Evolutionary conservation across 106 monocot species (phyloP).

Genomic region (Dioscorea dumetorum): DNA sequence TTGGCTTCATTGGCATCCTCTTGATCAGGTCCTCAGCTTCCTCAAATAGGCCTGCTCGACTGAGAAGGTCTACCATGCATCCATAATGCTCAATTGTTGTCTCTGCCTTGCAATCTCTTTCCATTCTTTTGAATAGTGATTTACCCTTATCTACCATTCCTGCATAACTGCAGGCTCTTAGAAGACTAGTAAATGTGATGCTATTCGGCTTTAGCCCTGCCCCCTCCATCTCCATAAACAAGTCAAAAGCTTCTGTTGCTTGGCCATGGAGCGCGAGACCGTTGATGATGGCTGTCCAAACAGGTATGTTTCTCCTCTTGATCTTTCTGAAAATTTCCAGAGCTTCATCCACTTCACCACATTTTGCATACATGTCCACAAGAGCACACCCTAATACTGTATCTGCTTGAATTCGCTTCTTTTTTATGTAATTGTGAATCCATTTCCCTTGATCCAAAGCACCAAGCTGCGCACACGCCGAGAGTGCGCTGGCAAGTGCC

Average conservation of each 20-base stretch:
- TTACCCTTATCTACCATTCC: slow-evolving; percentile 17
- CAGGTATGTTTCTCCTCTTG: not conserved
- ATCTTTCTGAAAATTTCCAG: not conserved
- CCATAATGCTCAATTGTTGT: slow-evolving; percentile 16
- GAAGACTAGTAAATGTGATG: slow-evolving; percentile 9
- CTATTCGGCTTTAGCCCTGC: slow-evolving; percentile 9
- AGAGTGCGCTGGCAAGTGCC: not conserved
- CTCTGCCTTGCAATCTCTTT: not conserved
- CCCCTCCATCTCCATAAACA: slow-evolving; percentile 11
- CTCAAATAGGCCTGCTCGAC: slow-evolving; percentile 10
- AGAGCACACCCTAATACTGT: slow-evolving; percentile 6
- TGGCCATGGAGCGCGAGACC: slow-evolving; percentile 9
- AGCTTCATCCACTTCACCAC: slow-evolving; percentile 8
- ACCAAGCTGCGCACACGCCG: slow-evolving; percentile 13
- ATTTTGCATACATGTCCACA: slow-evolving; percentile 20
- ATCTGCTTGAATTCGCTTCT: not conserved
- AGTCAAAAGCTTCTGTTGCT: slow-evolving; percentile 8
- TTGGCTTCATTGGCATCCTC: slow-evolving; percentile 11
- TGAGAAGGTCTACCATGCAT: slow-evolving; percentile 13
- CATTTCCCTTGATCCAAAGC: slow-evolving; percentile 19
- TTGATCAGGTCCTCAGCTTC: slow-evolving; percentile 16
- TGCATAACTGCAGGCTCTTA: slow-evolving; percentile 17
- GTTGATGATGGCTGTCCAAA: slow-evolving; percentile 18
- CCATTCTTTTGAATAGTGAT: slow-evolving; percentile 7
- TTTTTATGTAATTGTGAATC: slow-evolving; percentile 14